A percentile compares a stretch with the other conserved stretches of the same genome.
These are phyloP conservation scores for Yamadazyma jaroonii DNA, from an alignment of 1,139 yeast species.

Conservation along the genomic window DNA sequence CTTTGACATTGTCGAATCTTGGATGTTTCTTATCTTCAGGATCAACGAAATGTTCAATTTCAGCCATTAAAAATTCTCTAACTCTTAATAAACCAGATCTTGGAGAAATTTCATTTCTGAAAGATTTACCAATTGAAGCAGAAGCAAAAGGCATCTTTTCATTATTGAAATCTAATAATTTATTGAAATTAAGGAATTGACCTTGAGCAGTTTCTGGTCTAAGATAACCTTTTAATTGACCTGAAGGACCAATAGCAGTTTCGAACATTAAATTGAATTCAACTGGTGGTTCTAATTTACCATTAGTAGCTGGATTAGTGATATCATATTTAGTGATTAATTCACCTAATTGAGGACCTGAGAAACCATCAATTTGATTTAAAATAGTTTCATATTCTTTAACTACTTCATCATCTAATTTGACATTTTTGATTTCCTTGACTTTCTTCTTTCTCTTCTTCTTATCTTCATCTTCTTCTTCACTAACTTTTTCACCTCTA, in stretches of 20 bases:
- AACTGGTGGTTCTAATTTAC: slow-evolving; percentile 80
- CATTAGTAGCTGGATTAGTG: slow-evolving; percentile 88
- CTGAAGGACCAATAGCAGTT: slow-evolving; percentile 98
- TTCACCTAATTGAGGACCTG: slow-evolving; percentile 90
- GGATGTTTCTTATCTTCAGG: slow-evolving; percentile 83
- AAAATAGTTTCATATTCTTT: slow-evolving; percentile 80
- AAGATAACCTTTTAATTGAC: slow-evolving; percentile 89
- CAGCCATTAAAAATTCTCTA: slow-evolving; percentile 98
- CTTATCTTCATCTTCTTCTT: slow-evolving; percentile 65
- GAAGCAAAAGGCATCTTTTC: slow-evolving; percentile 98
- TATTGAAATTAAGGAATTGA: slow-evolving; percentile 92
- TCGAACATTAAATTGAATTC: slow-evolving; percentile 99
- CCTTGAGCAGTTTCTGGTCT: slow-evolving; percentile 99
- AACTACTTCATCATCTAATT: slow-evolving; percentile 77
- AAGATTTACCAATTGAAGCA: slow-evolving; percentile 97
- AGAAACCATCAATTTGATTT: slow-evolving; percentile 93
- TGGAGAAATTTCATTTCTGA: slow-evolving; percentile 98
- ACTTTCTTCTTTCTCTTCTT: slow-evolving; percentile 94
- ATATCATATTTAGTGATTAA: slow-evolving; percentile 78
- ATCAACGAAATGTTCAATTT: slow-evolving; percentile 97
- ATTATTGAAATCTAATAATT: slow-evolving; percentile 92
- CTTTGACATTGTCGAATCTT: slow-evolving; percentile 72
- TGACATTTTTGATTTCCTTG: slow-evolving; percentile 86
- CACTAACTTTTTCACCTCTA: slow-evolving; percentile 64
- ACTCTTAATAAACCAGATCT: slow-evolving; percentile 97